A percentile compares a stretch with the other conserved stretches of the same genome.
Evolutionary conservation across 164 flowering plant species (phyloP).

Genomic region (Berberis thunbergii): DNA sequence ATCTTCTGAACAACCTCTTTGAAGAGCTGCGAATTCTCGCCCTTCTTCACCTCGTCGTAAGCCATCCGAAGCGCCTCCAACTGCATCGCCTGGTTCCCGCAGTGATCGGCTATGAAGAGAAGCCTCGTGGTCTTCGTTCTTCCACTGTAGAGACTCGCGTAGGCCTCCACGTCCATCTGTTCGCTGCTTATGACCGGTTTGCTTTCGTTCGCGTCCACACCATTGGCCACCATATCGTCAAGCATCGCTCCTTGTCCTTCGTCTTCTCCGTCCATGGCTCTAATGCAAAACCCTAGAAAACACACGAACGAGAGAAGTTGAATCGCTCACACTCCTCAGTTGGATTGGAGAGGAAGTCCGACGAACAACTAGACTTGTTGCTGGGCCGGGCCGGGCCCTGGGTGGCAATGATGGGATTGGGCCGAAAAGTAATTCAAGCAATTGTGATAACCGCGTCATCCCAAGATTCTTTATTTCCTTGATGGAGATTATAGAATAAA

Average conservation of each 20-base stretch:
- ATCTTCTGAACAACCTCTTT: conserved; percentile 74
- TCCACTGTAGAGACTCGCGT: conserved; percentile 68
- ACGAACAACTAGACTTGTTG: too few relatives aligned
- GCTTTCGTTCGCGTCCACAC: conserved; percentile 26
- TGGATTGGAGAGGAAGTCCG: too few relatives aligned
- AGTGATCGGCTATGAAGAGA: conserved; percentile 68
- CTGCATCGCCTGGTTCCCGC: conserved; percentile 50
- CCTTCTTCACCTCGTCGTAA: conserved; percentile 84
- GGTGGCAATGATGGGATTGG: too few relatives aligned
- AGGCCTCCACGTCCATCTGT: conserved; percentile 79
- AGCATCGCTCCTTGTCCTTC: conserved; percentile 51
- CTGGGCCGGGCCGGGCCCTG: too few relatives aligned
- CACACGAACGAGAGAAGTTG: too few relatives aligned
- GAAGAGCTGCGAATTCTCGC: conserved; percentile 66
- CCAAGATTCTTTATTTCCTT: too few relatives aligned
- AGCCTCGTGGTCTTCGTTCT: conserved; percentile 75
- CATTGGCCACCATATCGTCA: conserved; percentile 41
- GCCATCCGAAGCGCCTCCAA: conserved; percentile 88
- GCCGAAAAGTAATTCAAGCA: too few relatives aligned
- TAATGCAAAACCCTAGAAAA: too few relatives aligned
- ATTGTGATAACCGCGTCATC: too few relatives aligned
- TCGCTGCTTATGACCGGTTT: conserved; percentile 62
- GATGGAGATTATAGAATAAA: too few relatives aligned
- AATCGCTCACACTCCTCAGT: too few relatives aligned
- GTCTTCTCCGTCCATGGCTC: conserved; percentile 14